Conservation (phyloP, 1,139 yeast genomes). For the Blastobotrys ciferrii region DNA sequence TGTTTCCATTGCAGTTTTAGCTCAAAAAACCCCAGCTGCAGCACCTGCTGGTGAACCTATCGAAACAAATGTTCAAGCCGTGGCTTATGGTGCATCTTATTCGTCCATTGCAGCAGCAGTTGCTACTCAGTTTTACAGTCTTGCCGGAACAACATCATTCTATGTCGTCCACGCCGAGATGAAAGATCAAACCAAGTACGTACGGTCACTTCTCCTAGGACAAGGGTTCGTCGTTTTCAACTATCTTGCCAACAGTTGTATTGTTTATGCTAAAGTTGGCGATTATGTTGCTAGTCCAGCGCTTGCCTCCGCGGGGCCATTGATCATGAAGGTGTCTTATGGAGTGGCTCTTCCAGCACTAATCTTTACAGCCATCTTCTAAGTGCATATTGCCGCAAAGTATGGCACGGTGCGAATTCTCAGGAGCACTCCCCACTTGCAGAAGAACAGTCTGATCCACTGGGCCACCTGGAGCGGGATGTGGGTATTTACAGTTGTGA, state of each 20-base stretch:
- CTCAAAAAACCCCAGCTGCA: constrained; percentile 14
- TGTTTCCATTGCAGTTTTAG: constrained; percentile 13
- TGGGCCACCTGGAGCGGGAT: constrained; percentile 53
- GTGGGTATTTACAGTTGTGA: constrained; percentile 46
- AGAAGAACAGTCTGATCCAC: constrained; percentile 43
- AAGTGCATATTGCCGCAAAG: constrained; percentile 16
- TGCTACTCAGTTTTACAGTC: constrained; percentile 14
- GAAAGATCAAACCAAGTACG: constrained; percentile 12
- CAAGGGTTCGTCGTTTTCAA: constrained; percentile 15
- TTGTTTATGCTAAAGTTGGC: constrained; percentile 16
- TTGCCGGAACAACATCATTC: constrained; percentile 15
- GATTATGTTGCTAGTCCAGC: constrained; percentile 17
- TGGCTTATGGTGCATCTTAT: constrained; percentile 1
- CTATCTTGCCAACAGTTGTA: constrained; percentile 13
- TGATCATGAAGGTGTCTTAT: constrained; percentile 17
- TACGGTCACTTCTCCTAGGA: constrained; percentile 11
- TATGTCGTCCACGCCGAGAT: constrained; percentile 18
- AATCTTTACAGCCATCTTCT: constrained; percentile 15
- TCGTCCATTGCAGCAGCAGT: constrained; percentile 11
- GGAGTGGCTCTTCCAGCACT: constrained; percentile 16
- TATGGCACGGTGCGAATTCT: constrained; percentile 15
- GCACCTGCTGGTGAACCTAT: constrained; percentile 12
- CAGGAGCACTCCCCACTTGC: constrained; percentile 13
- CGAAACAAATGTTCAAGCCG: constrained; percentile 9
- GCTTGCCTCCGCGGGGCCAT: constrained; percentile 17